Evolutionary conservation across 1,284 basidiomycete genomes (phyloP).

Genomic region (Ceratobasidium sp.): DNA sequence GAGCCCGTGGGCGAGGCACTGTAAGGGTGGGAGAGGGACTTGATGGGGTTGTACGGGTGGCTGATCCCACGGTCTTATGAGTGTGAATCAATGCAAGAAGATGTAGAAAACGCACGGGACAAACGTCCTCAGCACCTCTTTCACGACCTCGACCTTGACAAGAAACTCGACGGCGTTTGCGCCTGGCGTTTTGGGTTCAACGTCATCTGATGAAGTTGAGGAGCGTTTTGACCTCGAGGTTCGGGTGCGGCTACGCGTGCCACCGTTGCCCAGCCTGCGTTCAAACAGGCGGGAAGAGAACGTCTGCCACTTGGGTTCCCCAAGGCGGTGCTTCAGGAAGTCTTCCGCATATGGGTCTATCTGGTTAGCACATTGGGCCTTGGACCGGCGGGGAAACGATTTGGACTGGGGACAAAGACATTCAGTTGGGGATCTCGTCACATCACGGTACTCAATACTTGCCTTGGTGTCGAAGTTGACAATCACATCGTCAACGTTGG

Average conservation of each 20-base stretch:
- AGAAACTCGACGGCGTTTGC: conserved; percentile 66
- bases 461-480: conserved; percentile 45
- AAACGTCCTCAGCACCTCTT: conserved; percentile 63
- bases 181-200: conserved; percentile 53
- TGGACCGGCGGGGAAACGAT: conserved; percentile 50
- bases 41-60: conserved; percentile 66
- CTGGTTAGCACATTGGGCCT: conserved; percentile 48
- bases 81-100: conserved; percentile 9
- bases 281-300: conserved; percentile 65
- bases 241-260: conserved; percentile 57
- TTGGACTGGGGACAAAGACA: conserved; percentile 24
- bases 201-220: conserved; percentile 30
- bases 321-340: conserved; percentile 63
- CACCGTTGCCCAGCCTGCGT: conserved; percentile 58
- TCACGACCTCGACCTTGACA: conserved; percentile 66
- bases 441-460: background rate
- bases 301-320: conserved; percentile 62
- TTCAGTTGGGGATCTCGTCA: conserved; percentile 26
- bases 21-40: conserved; percentile 62
- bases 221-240: conserved; percentile 51
- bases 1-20: conserved; percentile 59
- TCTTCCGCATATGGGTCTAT: conserved; percentile 61
- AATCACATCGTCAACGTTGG: conserved; percentile 45
- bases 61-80: conserved; percentile 52
- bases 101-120: conserved; percentile 60